Base-by-base conservation (phyloP, 2,329 filamentous ascomycete genomes). In the Diaporthe batatas region DNA sequence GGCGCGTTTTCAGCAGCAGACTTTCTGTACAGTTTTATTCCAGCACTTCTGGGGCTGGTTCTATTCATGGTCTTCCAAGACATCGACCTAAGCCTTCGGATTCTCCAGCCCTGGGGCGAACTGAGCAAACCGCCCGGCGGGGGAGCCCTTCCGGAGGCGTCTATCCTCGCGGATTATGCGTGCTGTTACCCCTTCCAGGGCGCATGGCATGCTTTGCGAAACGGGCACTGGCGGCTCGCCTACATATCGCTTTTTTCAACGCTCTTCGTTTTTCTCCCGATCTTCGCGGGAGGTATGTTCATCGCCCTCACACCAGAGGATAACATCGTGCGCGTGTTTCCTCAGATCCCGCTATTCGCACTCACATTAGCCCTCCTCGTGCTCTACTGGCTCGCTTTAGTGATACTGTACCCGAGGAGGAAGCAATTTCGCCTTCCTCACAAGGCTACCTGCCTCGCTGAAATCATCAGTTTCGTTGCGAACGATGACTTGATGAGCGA, bases 11-110 rank as follows among this genome's bases (percentile, higher is more conserved):
- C 94, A 1, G 86, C 93, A 0, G 94, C 94, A 65, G 94, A 98
- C 82, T 98, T 98, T 83, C 84, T 98, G 67, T 98, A 95, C 84
- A 91, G 89, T 74, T 94, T 95, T 81, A 71, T 95, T 29, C 93
- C 93, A 0, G 89, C 91, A 3, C 77, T 93, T 0, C 79, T 95
- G 36, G 93, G 91, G 6, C 89, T 91, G 78, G 76, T 93, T 21
- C 83, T 94, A 64, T 93, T 92, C 79, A 86, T 94, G 58, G 80
- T 88, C 67, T 91, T 94, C 80, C 89, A 93, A 74, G 87, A 89
- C 42, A 82, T 94, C 71, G 93, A 95, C 78, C 86, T 90, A 78
- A 85, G 88, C 2, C 79, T 94, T 73, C 90, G 92, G 69, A 85
- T 91, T 42, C 86, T 94, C 3, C 88, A 91, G 76, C 92, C 93